Evolutionary conservation across 2,329 filamentous ascomycete genomes (phyloP).

Genomic region (Trichoderma brevicompactum): DNA sequence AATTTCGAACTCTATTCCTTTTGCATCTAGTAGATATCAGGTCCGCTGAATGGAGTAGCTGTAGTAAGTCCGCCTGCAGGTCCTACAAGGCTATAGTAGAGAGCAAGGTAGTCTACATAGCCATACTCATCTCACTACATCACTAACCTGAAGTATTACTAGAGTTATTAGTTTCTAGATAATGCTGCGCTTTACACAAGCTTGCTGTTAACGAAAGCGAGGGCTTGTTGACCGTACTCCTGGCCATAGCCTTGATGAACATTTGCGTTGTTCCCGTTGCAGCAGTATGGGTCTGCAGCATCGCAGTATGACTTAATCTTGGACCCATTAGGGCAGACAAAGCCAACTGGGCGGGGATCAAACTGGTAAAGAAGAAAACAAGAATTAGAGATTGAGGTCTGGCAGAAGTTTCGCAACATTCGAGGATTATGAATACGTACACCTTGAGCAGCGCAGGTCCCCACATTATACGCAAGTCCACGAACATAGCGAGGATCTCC

Average conservation of each 20-base stretch:
- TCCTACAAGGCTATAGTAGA: neutral
- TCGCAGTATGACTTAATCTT: conserved; percentile 71
- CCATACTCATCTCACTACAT: neutral
- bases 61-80: too few relatives aligned
- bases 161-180: too few relatives aligned
- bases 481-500: conserved; percentile 63
- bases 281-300: conserved; percentile 67
- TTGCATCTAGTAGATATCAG: too few relatives aligned
- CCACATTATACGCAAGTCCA: conserved; percentile 63
- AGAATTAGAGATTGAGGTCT: neutral
- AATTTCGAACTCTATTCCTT: too few relatives aligned
- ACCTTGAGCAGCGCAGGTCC: conserved; percentile 47
- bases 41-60: too few relatives aligned
- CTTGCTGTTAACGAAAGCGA: conserved; percentile 60
- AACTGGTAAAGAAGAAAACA: conserved; percentile 50
- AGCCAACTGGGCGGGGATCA: conserved; percentile 61
- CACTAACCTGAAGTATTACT: neutral
- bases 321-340: conserved; percentile 55
- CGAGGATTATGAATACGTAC: conserved; percentile 47
- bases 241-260: conserved; percentile 67
- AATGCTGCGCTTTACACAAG: conserved; percentile 8
- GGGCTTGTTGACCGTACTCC: conserved; percentile 63
- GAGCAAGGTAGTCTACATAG: neutral
- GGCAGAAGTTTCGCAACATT: neutral
- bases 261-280: conserved; percentile 63